phyloP scores from a whole-genome alignment of 768 basidiomycete genomes.

The Kondoa subrosea region DNA sequence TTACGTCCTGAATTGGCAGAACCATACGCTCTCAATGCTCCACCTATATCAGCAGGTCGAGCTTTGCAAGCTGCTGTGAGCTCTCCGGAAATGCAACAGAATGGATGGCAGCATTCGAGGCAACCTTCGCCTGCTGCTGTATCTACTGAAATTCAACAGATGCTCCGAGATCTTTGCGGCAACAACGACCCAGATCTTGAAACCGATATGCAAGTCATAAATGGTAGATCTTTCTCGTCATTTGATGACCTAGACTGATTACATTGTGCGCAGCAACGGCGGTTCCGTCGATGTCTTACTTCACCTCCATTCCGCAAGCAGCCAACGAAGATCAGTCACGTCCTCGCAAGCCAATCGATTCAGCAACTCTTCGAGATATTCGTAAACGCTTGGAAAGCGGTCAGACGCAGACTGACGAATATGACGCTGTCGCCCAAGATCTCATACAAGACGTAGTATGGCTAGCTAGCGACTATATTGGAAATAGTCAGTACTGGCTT shows the following conservation, averaged over 20 bases:
- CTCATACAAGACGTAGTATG: slow-evolving; percentile 91
- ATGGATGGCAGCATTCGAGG: slow-evolving; percentile 35
- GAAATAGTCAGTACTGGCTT: slow-evolving; percentile 45
- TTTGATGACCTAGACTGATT: slow-evolving; percentile 4
- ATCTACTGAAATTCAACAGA: slow-evolving; percentile 86
- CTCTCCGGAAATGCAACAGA: background rate
- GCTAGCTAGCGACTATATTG: slow-evolving; percentile 92
- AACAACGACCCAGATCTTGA: slow-evolving; percentile 56
- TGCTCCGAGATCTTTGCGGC: slow-evolving; percentile 76
- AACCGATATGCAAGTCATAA: slow-evolving; percentile 63
- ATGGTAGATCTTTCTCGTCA: slow-evolving; percentile 46
- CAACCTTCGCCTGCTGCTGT: slow-evolving; percentile 22
- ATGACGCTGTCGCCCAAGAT: slow-evolving; percentile 75
- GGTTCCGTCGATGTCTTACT: slow-evolving; percentile 91
- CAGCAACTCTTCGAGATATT: slow-evolving; percentile 78
- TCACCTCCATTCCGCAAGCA: slow-evolving; percentile 80
- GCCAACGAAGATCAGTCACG: slow-evolving; percentile 33
- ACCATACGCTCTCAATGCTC: slow-evolving; percentile 6
- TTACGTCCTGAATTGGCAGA: too few species aligned
- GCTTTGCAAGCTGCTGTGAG: slow-evolving; percentile 16
- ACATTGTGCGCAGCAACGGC: slow-evolving; percentile 30
- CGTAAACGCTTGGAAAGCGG: slow-evolving; percentile 88
- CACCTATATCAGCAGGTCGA: slow-evolving; percentile 12
- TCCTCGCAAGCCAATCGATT: slow-evolving; percentile 52
- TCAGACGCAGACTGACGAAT: slow-evolving; percentile 62